Evolutionary conservation across 768 basidiomycete species (phyloP), one percentile per base, ranked within the genome.

Genomic region (Multifurca ochricompacta): DNA sequence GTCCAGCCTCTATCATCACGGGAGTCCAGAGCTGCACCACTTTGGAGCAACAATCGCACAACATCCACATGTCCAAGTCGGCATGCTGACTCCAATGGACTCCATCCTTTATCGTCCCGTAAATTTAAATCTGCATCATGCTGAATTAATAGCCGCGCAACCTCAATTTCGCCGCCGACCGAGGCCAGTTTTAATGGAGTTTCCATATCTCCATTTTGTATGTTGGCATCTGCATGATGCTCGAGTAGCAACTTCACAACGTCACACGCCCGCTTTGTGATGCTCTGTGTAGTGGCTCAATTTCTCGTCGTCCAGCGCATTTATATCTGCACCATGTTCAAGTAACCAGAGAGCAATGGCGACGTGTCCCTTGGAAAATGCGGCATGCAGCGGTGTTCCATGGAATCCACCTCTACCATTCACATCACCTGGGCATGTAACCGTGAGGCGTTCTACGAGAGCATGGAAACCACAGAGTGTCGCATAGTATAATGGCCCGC

Each of bases 161-260:
- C 11, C 31, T 51, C 50, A 3, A 51, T n/a, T 18, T 43, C 31
- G 9, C 50, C 41, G 0, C 1, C 0, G 0, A 3, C 0, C 6
- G 50, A 23, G 11, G 50, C 19, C 6, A 14, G 0, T 1, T 0
- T 1, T 6, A 51, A 43, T 7, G 50, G 32, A 4, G 41, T 43
- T 4, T n/a, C 3, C 6, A 31, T 23, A 1, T 9, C 0, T 0
- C 1, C 1, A 4, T 18, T 1, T 13, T 3, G 23, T 6, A 27
- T 0, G 3, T 51, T 6, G 32, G 35, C 18, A 16, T 28, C 32
- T 27, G 41, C 41, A 4, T 28, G 23, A 7, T 51, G 23, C 3
- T 19, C 3, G 6, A 51, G 50, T 3, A 51, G 21, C 6, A 51
- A 36, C 25, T 43, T 11, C 9, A 36, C 34, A 1, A 9, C 1